These are phyloP conservation scores for Gynandropsis gynandra DNA, from an alignment of 345 rosid species.

Conservation along the genomic window DNA sequence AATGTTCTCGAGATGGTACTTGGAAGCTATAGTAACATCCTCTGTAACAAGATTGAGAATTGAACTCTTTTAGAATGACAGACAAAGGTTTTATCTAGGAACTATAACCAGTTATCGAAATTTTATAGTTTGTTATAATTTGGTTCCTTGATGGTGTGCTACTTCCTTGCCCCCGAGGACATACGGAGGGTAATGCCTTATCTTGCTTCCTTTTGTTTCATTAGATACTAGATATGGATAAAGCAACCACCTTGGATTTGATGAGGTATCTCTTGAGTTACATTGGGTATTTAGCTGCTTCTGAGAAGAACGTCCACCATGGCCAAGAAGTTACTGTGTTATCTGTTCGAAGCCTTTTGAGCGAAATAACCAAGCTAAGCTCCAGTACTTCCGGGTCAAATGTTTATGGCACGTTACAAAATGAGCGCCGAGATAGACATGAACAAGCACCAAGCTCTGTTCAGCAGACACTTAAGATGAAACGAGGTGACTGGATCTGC, in stretches of 20 bases:
- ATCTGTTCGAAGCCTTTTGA: constrained; percentile 54
- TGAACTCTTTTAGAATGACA: no score
- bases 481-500: constrained; percentile 94
- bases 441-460: constrained; percentile 34
- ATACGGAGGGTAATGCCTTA: not conserved
- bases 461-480: constrained; percentile 58
- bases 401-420: constrained; percentile 26
- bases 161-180: no score
- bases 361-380: constrained; percentile 49
- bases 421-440: constrained; percentile 37
- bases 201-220: constrained; percentile 14
- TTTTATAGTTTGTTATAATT: no score
- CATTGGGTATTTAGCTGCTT: constrained; percentile 37
- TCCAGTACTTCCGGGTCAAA: constrained; percentile 23
- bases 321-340: constrained; percentile 40
- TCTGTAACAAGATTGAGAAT: no score
- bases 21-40: no score
- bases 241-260: constrained; percentile 55
- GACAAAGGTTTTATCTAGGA: no score
- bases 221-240: constrained; percentile 37
- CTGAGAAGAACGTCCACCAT: constrained; percentile 25
- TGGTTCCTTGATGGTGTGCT: no score
- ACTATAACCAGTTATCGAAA: no score
- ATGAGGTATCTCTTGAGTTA: constrained; percentile 71
- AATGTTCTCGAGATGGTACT: no score